These are phyloP conservation scores for Dothistroma pini DNA, from an alignment of 2,329 filamentous ascomycete genomes.

Conservation along the genomic window DNA sequence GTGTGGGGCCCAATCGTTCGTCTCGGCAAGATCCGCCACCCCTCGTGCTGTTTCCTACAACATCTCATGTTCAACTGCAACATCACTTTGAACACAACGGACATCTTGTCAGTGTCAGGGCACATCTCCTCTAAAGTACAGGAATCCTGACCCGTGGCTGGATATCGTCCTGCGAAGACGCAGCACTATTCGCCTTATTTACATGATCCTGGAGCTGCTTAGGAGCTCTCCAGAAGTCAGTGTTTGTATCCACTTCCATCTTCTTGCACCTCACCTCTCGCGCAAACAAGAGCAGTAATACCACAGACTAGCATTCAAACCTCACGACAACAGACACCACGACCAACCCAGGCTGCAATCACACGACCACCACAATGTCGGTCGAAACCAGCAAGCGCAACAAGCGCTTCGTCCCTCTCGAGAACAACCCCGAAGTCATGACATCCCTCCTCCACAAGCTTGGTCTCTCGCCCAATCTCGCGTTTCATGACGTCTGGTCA, in stretches of 20 bases:
- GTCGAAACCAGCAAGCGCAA: constrained; percentile 2
- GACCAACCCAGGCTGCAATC: neutral
- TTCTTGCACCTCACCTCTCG: neutral
- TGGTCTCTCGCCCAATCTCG: constrained; percentile 71
- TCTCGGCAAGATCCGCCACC: no score
- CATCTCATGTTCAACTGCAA: no score
- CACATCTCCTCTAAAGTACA: no score
- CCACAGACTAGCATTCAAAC: neutral
- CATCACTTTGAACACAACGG: no score
- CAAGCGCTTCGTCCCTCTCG: constrained; percentile 35
- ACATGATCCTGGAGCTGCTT: neutral
- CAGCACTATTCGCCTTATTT: neutral
- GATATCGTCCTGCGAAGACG: no score
- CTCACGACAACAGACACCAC: neutral
- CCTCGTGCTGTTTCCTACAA: no score
- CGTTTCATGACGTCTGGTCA: constrained; percentile 88
- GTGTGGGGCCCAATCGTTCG: no score
- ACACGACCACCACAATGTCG: neutral
- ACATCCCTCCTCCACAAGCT: constrained; percentile 76
- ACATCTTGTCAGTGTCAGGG: no score
- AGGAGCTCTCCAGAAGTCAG: neutral
- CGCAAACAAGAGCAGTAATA: neutral
- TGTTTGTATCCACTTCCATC: neutral
- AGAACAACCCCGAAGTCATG: constrained; percentile 86
- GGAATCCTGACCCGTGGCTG: no score